Evolutionary conservation across 2,329 filamentous ascomycete species (phyloP).

Genomic region (Claviceps africana): DNA sequence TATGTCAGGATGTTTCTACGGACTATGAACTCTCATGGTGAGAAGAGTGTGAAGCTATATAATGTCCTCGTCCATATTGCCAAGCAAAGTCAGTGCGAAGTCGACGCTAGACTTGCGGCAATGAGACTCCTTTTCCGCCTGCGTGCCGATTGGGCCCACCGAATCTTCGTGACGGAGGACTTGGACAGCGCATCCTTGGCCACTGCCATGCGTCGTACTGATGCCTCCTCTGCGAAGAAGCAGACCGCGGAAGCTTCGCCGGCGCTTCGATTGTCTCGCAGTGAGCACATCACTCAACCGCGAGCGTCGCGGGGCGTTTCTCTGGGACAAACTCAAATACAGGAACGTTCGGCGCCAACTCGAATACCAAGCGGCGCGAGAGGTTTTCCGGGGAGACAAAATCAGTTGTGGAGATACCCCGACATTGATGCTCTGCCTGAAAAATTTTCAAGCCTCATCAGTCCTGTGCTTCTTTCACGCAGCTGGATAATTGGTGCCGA

Average conservation of each 20-base stretch:
- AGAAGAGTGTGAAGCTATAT: constrained; percentile 50
- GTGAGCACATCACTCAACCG: constrained; percentile 25
- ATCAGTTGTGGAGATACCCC: constrained; percentile 44
- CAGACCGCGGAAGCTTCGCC: constrained; percentile 37
- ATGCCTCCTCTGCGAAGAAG: constrained; percentile 36
- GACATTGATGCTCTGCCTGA: constrained; percentile 43
- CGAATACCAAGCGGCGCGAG: constrained; percentile 28
- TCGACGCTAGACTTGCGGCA: constrained; percentile 57
- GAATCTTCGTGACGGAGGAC: constrained; percentile 55
- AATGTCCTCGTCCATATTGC: constrained; percentile 50
- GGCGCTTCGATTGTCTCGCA: constrained; percentile 27
- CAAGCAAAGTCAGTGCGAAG: constrained; percentile 43
- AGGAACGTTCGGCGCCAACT: constrained; percentile 27
- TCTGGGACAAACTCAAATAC: constrained; percentile 31
- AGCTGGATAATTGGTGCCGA: constrained; percentile 1
- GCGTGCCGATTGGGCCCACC: constrained; percentile 66
- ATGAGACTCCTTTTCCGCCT: constrained; percentile 72
- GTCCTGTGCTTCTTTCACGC: constrained; percentile 35
- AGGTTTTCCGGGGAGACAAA: constrained; percentile 23
- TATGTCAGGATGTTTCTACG: constrained; percentile 66
- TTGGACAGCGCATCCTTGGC: constrained; percentile 64
- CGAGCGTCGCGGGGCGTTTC: constrained; percentile 37
- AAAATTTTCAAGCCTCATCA: constrained; percentile 29
- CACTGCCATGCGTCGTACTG: constrained; percentile 53
- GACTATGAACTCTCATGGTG: constrained; percentile 50